These are phyloP conservation scores for Amphichorda felina DNA, from an alignment of 2,329 filamentous ascomycete genomes.

Conservation along the genomic window DNA sequence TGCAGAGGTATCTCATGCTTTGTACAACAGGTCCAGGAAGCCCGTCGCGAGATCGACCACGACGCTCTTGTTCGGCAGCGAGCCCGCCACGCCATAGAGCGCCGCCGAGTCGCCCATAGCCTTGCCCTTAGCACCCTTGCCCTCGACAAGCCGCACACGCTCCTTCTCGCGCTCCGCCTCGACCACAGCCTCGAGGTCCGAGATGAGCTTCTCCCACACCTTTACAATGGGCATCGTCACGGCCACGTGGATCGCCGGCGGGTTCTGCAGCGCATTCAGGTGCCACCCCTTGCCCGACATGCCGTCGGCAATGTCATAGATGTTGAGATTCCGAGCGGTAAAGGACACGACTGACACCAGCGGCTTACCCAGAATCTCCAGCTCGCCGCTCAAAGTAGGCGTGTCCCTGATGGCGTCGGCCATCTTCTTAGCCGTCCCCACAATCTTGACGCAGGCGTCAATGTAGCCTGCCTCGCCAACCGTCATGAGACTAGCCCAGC, in stretches of 20 bases:
- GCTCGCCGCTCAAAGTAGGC: constrained; percentile 55
- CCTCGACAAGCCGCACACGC: constrained; percentile 57
- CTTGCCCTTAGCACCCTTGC: constrained; percentile 52
- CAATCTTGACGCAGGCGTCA: constrained; percentile 75
- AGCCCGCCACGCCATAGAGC: constrained; percentile 89
- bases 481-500: constrained; percentile 86
- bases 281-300: constrained; percentile 87
- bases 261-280: constrained; percentile 84
- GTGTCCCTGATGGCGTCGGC: constrained; percentile 60
- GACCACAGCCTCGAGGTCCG: constrained; percentile 56
- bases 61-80: constrained; percentile 88
- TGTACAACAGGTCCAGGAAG: constrained; percentile 88
- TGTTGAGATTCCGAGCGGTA: constrained; percentile 68
- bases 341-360: constrained; percentile 89
- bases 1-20: constrained; percentile 42
- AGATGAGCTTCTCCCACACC: constrained; percentile 67
- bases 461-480: constrained; percentile 84
- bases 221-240: constrained; percentile 80
- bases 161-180: constrained; percentile 74
- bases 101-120: constrained; percentile 72
- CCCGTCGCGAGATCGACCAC: constrained; percentile 83
- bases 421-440: constrained; percentile 76
- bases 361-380: constrained; percentile 73
- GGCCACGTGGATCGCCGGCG: constrained; percentile 85
- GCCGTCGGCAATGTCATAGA: constrained; percentile 88